phyloP scores from a whole-genome alignment of 345 rosid genomes.

The Streptanthus diversifolius region DNA sequence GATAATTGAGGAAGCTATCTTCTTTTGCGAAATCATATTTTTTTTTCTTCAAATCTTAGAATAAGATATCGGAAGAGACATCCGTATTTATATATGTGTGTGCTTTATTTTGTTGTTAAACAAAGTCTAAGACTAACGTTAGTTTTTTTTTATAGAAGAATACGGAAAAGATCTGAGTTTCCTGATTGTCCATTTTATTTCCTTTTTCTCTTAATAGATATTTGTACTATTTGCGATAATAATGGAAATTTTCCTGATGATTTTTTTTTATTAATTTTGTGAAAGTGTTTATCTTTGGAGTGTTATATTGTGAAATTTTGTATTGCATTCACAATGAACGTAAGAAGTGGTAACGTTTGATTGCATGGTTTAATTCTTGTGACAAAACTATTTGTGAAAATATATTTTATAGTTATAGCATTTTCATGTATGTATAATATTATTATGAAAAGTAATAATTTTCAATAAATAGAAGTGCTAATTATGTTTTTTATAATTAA shows the following conservation, averaged over 20 bases:
- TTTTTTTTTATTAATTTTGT: background rate
- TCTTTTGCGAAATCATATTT: constrained; percentile 9
- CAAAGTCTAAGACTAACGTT: constrained; percentile 31
- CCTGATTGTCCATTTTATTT: background rate
- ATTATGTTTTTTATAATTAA: background rate
- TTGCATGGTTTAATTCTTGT: constrained; percentile 6
- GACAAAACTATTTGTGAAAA: background rate
- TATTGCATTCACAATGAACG: background rate
- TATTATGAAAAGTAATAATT: background rate
- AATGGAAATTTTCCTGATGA: background rate
- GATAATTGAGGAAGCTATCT: constrained; percentile 1
- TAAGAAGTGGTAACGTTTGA: constrained; percentile 6
- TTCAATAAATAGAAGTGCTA: background rate
- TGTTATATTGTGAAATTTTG: background rate
- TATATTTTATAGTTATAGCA: background rate
- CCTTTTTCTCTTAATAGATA: background rate
- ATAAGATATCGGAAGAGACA: background rate
- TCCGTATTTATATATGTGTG: constrained; percentile 13
- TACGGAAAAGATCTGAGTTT: background rate
- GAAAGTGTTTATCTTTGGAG: background rate
- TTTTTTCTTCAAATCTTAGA: background rate
- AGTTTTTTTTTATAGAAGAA: constrained; percentile 4
- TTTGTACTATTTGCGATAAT: background rate
- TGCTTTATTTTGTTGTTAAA: constrained; percentile 5
- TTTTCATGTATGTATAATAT: background rate